Conservation (phyloP, 257 asterid genomes). For the Solanum chiquidenum region DNA sequence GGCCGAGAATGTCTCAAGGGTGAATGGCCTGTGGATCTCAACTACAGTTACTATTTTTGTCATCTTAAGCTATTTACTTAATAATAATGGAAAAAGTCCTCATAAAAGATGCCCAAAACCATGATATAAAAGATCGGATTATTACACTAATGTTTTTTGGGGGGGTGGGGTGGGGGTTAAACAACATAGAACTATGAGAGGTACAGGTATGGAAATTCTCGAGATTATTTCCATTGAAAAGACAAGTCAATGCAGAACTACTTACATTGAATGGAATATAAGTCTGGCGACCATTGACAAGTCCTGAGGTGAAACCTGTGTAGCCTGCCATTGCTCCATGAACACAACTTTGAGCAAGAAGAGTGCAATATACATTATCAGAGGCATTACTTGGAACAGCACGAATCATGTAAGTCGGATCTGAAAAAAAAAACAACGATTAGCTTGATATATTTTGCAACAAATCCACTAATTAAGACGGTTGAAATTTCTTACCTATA, state of each 20-base stretch:
- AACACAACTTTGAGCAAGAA: conserved; percentile 75
- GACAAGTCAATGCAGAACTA: background rate
- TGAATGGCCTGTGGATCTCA: background rate
- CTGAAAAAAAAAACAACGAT: conserved; percentile 18
- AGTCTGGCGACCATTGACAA: conserved; percentile 54
- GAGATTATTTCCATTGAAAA: background rate
- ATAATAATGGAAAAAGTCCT: background rate
- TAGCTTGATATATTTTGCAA: background rate
- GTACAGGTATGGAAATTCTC: background rate
- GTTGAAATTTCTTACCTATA: conserved; percentile 38
- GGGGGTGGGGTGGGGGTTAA: too few relatives aligned
- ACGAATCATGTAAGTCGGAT: conserved; percentile 74
- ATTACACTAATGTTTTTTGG: too few relatives aligned
- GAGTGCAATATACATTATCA: conserved; percentile 64
- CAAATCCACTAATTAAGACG: background rate
- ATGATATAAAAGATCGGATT: too few relatives aligned
- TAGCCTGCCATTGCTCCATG: conserved; percentile 82
- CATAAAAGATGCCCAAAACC: background rate
- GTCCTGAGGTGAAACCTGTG: conserved; percentile 57
- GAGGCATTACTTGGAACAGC: conserved; percentile 75
- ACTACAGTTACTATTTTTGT: background rate
- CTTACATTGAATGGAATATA: conserved; percentile 67
- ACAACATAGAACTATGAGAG: background rate
- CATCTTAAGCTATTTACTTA: background rate
- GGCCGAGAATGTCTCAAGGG: background rate